Evolutionary conservation across 352 stramenopile species (phyloP).

Genomic region (Phytophthora multivora): DNA sequence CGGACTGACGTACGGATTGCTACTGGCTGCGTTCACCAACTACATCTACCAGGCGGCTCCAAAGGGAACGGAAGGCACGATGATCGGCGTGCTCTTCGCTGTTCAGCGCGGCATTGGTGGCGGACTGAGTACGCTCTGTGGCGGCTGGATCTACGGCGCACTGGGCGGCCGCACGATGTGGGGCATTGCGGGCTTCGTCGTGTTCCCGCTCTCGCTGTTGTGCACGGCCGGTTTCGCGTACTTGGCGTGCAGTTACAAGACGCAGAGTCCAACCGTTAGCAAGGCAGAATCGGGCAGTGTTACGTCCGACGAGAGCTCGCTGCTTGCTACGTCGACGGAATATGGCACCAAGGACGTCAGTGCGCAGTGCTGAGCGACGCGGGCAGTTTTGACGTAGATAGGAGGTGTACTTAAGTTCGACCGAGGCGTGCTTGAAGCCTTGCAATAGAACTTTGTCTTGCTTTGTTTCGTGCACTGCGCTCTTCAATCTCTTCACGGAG

Average conservation of each 20-base stretch:
- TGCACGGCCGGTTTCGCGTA: conserved; percentile 30
- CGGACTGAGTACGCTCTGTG: conserved; percentile 39
- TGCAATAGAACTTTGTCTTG: not conserved
- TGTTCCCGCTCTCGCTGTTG: conserved; percentile 38
- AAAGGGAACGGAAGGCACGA: conserved; percentile 43
- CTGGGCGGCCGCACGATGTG: conserved; percentile 45
- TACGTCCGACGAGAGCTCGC: conserved; percentile 40
- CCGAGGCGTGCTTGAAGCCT: no score
- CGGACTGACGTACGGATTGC: conserved; percentile 45
- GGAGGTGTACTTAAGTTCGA: no score
- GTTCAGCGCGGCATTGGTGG: conserved; percentile 45
- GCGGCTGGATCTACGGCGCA: conserved; percentile 46
- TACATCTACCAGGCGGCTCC: conserved; percentile 47
- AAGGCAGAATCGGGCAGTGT: conserved; percentile 31
- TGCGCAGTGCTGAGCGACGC: conserved; percentile 17
- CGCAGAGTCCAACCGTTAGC: conserved; percentile 21
- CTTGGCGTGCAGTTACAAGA: conserved; percentile 34
- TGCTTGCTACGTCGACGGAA: conserved; percentile 19
- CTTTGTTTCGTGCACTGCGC: not conserved
- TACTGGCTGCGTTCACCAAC: conserved; percentile 46
- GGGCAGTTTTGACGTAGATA: conserved; percentile 10
- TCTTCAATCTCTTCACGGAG: not conserved
- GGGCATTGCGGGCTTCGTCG: conserved; percentile 37
- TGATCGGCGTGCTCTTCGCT: conserved; percentile 46
- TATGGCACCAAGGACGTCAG: conserved; percentile 33